Percentiles rank a stretch among this genome's conserved stretches.
These are phyloP conservation scores for Exophiala dermatitidis DNA, from an alignment of 2,329 filamentous ascomycete species.

Conservation along the genomic window DNA sequence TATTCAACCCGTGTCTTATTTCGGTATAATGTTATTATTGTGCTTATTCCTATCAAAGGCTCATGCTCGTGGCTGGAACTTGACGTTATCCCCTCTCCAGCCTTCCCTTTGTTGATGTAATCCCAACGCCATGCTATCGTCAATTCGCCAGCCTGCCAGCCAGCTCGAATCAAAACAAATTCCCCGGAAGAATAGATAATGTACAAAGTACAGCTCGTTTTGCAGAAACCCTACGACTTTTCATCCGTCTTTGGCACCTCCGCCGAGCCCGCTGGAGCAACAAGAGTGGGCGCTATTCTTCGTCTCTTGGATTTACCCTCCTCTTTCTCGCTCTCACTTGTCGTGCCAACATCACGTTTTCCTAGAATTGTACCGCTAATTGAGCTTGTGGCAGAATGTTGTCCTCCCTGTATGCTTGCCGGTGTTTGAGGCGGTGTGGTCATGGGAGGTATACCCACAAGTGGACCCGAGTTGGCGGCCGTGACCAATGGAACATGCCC, in stretches of 20 bases:
- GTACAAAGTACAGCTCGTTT: neutral
- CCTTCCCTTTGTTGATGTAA: neutral
- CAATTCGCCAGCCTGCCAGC: neutral
- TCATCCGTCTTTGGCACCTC: conserved; percentile 11
- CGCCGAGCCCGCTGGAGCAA: conserved; percentile 20
- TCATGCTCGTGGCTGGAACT: neutral
- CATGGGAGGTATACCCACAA: conserved; percentile 55
- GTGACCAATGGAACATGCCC: conserved; percentile 70
- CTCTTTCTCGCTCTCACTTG: conserved; percentile 40
- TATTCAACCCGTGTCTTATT: too few relatives aligned
- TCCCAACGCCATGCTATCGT: conserved; percentile 18
- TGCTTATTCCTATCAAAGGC: neutral
- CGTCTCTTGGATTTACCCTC: conserved; percentile 29
- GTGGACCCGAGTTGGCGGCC: conserved; percentile 57
- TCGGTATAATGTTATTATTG: neutral
- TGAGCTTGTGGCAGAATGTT: conserved; percentile 50
- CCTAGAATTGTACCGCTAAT: conserved; percentile 48
- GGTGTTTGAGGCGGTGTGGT: conserved; percentile 90
- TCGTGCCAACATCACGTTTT: conserved; percentile 41
- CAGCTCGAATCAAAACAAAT: neutral
- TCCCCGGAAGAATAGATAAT: neutral
- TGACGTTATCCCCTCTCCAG: neutral
- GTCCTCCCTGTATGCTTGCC: conserved; percentile 37
- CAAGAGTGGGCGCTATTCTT: conserved; percentile 31
- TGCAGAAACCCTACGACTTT: neutral